These are phyloP conservation scores for Clonostachys sp. DNA, from an alignment of 2,329 filamentous ascomycete species.

Conservation along the genomic window DNA sequence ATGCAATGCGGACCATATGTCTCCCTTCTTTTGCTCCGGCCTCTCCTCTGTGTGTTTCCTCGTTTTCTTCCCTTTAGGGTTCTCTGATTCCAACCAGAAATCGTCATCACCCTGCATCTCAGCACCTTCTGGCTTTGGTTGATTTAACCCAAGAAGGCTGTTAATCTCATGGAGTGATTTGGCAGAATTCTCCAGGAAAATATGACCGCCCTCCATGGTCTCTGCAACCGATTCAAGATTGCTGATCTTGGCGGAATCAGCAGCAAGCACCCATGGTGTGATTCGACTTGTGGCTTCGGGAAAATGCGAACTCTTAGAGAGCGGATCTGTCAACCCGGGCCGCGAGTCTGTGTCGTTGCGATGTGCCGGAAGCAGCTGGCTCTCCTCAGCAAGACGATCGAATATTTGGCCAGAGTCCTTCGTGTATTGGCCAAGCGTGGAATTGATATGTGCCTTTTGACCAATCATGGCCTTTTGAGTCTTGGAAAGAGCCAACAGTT, in stretches of 20 bases:
- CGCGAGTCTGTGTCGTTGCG: conserved; percentile 28
- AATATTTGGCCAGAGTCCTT: conserved; percentile 45
- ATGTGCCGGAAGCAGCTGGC: conserved; percentile 52
- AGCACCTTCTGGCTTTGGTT: conserved; percentile 13
- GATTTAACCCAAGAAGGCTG: conserved; percentile 34
- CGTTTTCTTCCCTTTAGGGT: conserved; percentile 10
- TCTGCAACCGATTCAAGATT: conserved; percentile 55
- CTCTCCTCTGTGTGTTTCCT: conserved; percentile 18
- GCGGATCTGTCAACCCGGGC: conserved; percentile 39
- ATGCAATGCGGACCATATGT: conserved; percentile 47
- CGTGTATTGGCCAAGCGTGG: conserved; percentile 42
- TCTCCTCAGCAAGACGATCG: conserved; percentile 54
- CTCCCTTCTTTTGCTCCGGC: conserved; percentile 18
- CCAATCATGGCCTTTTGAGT: conserved; percentile 53
- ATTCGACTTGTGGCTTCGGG: conserved; percentile 36
- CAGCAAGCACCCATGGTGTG: conserved; percentile 55
- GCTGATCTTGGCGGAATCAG: conserved; percentile 54
- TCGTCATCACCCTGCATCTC: conserved; percentile 16
- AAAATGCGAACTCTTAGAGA: conserved; percentile 24
- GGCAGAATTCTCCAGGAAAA: conserved; percentile 49
- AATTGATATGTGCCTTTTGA: conserved; percentile 53
- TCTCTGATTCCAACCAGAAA: conserved; percentile 27
- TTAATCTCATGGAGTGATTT: conserved; percentile 43
- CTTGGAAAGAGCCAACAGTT: conserved; percentile 45
- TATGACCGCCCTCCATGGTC: conserved; percentile 53